phyloP scores from a whole-genome alignment of 169 alveolate genomes.

The Plasmodium reichenowi region DNA sequence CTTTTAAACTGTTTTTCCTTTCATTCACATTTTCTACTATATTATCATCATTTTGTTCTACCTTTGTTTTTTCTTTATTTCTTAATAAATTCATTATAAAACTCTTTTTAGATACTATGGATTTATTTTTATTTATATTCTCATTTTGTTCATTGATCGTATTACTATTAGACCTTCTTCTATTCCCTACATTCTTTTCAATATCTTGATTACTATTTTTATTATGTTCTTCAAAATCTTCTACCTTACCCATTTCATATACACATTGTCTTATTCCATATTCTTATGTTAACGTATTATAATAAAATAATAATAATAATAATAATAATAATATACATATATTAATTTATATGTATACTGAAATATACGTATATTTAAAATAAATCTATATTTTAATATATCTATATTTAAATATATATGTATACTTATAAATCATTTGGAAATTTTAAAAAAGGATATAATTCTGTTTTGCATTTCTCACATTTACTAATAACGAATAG shows the following conservation, averaged over 20 bases:
- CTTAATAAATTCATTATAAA: slow-evolving; percentile 36
- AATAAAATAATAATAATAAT: not conserved
- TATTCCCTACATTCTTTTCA: slow-evolving; percentile 2
- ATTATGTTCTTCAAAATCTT: slow-evolving; percentile 12
- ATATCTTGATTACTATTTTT: slow-evolving; percentile 13
- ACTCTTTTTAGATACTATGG: slow-evolving; percentile 24
- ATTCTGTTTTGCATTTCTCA: no score
- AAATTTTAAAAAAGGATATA: no score
- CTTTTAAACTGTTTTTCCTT: slow-evolving; percentile 19
- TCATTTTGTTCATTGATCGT: slow-evolving; percentile 2
- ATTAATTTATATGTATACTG: not conserved
- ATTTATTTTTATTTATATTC: not conserved
- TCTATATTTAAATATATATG: not conserved
- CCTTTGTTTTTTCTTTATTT: not conserved
- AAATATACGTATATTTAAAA: not conserved
- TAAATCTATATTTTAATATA: not conserved
- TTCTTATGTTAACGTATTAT: not conserved
- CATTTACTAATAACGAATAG: no score
- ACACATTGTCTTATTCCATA: slow-evolving; percentile 30
- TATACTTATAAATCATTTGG: not conserved
- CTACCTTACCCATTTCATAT: slow-evolving; percentile 44
- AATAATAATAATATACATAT: no score
- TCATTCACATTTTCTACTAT: not conserved
- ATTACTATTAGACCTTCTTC: not conserved
- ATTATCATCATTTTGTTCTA: slow-evolving; percentile 5